Base-by-base conservation (phyloP, 1,139 yeast species). In the Taphrina populina region DNA sequence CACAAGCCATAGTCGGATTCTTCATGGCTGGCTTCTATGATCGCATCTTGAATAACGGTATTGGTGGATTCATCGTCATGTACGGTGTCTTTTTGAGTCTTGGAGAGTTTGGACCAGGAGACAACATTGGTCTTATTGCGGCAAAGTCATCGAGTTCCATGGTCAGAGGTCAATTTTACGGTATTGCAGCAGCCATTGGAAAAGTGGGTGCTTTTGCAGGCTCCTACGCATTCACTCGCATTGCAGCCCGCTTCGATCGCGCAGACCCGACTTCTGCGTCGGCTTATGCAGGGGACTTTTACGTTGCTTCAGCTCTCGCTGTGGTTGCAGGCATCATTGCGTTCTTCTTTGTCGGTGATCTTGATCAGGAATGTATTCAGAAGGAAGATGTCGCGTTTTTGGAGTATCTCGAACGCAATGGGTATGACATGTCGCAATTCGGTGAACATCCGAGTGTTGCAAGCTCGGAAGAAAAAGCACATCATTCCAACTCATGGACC, bases 101-200 rank as follows among this genome's bases (percentile, higher is more conserved):
- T 47, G 97, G 97, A 64, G 96, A 90, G 70, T 85, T 88, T 69
- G 95, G 96, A 23, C 90, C 95, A 13, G 97, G 97, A 71, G 88
- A 88, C 70, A 87, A 86, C 70, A 83, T 85, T 68, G 96, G 34
- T 63, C 73, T 85, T 59, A 75, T 90, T 61, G 95, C 96, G 24
- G 79, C 95, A 36, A 88, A 88, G 71, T 84, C 95, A 27, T 78
- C 83, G 52, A 85, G 96, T 40, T 84, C 96, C 13, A 82, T 95
- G 24, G 78, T 88, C 57, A 82, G 96, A 73, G 96, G 96, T 60
- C 86, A 84, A 65, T 86, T 85, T 71, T 90, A 90, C 68, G 94
- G 94, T 64, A 77, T 88, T 64, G 92, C 95, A 45, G 96, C 96
- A 58, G 95, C 95, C 26, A 65, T 81, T 56, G 96, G 95, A 66